Evolutionary conservation across 345 rosid species (phyloP).

Genomic region (Euphorbia lathyris): DNA sequence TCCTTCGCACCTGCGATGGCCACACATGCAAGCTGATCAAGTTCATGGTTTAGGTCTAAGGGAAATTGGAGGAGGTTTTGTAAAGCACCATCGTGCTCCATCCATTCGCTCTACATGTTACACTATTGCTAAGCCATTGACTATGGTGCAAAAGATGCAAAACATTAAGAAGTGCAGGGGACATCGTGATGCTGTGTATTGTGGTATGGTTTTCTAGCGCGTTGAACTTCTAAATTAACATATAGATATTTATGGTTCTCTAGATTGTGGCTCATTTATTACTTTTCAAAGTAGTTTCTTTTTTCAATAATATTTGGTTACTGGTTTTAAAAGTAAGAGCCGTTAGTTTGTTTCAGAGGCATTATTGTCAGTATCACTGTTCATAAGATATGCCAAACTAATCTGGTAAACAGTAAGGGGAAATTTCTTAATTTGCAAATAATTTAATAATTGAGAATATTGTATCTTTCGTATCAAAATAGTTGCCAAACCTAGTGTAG

Average conservation of each 20-base stretch:
- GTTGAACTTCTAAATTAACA: neutral
- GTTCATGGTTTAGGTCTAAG: slow-evolving; percentile 81
- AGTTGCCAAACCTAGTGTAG: neutral
- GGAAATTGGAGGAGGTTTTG: slow-evolving; percentile 97
- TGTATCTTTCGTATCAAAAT: neutral
- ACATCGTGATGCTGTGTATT: slow-evolving; percentile 95
- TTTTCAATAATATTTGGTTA: neutral
- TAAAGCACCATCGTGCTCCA: slow-evolving; percentile 92
- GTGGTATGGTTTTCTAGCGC: slow-evolving; percentile 52
- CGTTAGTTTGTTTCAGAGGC: neutral
- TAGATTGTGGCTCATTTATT: neutral
- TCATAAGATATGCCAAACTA: neutral
- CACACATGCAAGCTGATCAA: slow-evolving; percentile 88
- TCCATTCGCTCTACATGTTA: slow-evolving; percentile 86
- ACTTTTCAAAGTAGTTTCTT: neutral
- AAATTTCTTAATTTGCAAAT: neutral
- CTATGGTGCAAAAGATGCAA: slow-evolving; percentile 98
- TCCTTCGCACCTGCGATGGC: slow-evolving; percentile 85
- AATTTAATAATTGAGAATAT: neutral
- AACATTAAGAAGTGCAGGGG: slow-evolving; percentile 88
- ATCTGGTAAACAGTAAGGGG: neutral
- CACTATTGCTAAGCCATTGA: slow-evolving; percentile 88
- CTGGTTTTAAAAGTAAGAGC: neutral
- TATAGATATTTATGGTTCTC: too few relatives aligned
- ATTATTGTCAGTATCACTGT: neutral